Evolutionary conservation across 805 yeast species (phyloP).

Genomic region (Ogataea zsoltii): DNA sequence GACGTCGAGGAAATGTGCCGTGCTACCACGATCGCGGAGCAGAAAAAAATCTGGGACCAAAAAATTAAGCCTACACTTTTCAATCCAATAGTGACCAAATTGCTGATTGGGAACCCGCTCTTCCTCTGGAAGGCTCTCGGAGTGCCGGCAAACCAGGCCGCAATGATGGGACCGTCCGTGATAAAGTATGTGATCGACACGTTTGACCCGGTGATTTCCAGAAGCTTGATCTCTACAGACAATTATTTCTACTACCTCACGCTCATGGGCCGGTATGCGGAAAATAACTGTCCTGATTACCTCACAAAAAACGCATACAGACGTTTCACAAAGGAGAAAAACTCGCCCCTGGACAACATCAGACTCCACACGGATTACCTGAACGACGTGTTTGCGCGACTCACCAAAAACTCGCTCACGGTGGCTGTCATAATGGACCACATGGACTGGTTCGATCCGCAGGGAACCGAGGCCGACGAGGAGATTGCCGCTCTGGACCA

Average conservation of each 20-base stretch:
- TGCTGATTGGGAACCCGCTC: conserved; percentile 78
- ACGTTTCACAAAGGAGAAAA: conserved; percentile 40
- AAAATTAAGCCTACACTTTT: conserved; percentile 68
- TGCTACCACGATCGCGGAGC: conserved; percentile 61
- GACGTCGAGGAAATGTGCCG: conserved; percentile 57
- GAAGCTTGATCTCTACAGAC: conserved; percentile 65
- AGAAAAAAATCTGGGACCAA: conserved; percentile 60
- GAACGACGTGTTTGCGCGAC: conserved; percentile 70
- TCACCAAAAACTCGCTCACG: conserved; percentile 61
- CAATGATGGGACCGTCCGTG: conserved; percentile 74
- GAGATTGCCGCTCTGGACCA: conserved; percentile 66
- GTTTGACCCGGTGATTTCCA: conserved; percentile 68
- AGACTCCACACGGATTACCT: conserved; percentile 79
- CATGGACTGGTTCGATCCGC: conserved; percentile 86
- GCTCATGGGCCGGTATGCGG: conserved; percentile 59
- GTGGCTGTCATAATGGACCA: conserved; percentile 87
- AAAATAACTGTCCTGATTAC: conserved; percentile 74
- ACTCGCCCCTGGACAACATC: conserved; percentile 64
- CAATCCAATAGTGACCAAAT: conserved; percentile 65
- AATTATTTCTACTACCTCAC: conserved; percentile 78
- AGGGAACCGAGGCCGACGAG: conserved; percentile 58
- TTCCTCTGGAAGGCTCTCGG: conserved; percentile 88
- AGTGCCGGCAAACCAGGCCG: conserved; percentile 84
- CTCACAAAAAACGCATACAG: conserved; percentile 60
- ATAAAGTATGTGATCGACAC: conserved; percentile 74